Conservation (phyloP, 768 basidiomycete species). For the Phylloporus rhodoxanthus region DNA sequence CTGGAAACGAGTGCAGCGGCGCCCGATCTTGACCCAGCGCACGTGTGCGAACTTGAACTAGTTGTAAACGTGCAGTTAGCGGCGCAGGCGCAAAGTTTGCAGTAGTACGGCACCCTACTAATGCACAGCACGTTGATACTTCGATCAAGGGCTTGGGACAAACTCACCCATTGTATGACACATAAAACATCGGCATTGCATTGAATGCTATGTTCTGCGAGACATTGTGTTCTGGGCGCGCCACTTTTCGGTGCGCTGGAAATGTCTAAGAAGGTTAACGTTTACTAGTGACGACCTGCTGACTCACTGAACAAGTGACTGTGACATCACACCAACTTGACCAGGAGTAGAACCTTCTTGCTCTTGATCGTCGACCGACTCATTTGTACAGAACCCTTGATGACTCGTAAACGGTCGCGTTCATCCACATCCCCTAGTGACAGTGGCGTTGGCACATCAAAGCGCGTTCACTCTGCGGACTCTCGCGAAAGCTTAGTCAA, state of each 20-base stretch:
- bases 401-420: conserved; percentile 13
- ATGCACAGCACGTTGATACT: background rate
- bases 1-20: background rate
- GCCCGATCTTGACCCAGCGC: background rate
- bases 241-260: background rate
- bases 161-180: background rate
- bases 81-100: background rate
- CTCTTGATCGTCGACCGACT: background rate
- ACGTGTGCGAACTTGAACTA: no score
- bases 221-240: no score
- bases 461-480: conserved; percentile 6
- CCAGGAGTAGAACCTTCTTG: no score
- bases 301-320: no score
- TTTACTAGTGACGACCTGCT: no score
- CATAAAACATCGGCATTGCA: background rate
- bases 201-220: background rate
- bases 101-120: background rate
- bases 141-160: no score
- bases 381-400: background rate
- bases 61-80: background rate
- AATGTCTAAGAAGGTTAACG: background rate
- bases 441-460: conserved; percentile 6
- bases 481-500: conserved; percentile 4
- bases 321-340: background rate
- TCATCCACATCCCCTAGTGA: conserved; percentile 1